phyloP scores from a whole-genome alignment of 2,329 filamentous ascomycete species.

The Arthroderma sp. region DNA sequence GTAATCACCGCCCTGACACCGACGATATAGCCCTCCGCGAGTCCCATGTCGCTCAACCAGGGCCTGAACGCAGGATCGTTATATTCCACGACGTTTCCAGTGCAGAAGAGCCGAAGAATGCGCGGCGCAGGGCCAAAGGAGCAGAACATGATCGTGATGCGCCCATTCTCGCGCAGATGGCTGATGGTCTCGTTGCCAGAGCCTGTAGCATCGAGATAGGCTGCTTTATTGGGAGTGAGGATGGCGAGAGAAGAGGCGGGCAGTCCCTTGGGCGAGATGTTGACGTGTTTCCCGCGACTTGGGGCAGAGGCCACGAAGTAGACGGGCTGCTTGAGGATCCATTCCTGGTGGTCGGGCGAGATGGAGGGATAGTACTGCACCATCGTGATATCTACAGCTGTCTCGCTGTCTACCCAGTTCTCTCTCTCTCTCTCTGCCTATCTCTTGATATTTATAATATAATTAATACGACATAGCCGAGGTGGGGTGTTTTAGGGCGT shows the following conservation, averaged over 20 bases:
- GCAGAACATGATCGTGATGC: constrained; percentile 63
- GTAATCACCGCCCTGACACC: constrained; percentile 50
- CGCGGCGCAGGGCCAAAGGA: constrained; percentile 49
- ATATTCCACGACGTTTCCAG: constrained; percentile 48
- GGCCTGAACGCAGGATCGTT: constrained; percentile 40
- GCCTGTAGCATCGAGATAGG: constrained; percentile 63
- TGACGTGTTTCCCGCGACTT: constrained; percentile 55
- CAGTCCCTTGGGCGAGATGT: constrained; percentile 64
- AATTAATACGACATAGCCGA: no score
- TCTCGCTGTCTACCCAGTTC: not conserved
- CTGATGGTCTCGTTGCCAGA: constrained; percentile 65
- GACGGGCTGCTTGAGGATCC: constrained; percentile 55
- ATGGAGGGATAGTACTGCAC: constrained; percentile 48
- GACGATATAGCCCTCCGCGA: constrained; percentile 27
- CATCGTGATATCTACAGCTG: constrained; percentile 33
- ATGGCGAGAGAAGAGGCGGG: constrained; percentile 51
- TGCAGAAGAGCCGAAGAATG: constrained; percentile 55
- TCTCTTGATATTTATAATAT: no score
- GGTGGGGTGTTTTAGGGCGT: no score
- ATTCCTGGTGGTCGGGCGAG: constrained; percentile 44
- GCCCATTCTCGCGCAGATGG: constrained; percentile 64
- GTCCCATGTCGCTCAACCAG: constrained; percentile 36
- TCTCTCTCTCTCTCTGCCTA: no score
- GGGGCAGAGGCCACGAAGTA: constrained; percentile 68
- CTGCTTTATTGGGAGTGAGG: constrained; percentile 46